Base-by-base conservation (phyloP, 2,329 filamentous ascomycete species). In the Nemania sp. region DNA sequence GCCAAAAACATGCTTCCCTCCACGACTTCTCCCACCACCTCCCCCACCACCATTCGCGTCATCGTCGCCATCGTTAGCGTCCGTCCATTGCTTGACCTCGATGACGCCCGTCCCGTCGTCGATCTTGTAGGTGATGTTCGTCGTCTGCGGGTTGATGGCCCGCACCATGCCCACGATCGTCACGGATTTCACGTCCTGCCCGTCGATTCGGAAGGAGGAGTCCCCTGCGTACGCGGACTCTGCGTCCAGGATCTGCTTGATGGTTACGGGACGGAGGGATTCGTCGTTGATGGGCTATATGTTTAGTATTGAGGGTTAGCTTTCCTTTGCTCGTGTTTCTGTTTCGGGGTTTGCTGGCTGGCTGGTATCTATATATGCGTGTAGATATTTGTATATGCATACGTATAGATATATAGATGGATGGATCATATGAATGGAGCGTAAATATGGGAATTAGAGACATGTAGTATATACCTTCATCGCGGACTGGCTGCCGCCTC, bases 31-130 rank as follows among this genome's bases (percentile, higher is more conserved):
- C n/a, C n/a, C 60, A 80, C 77, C 49, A 73, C 67, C 33, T 72
- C 69, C 44, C 20, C 20, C 12, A 36, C 26, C 30, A 80, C 77
- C 52, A 73, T 72, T 28, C 2, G 14, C 14, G 7, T n/a, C 37
- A 12, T 23, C 33, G 48, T 22, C 48, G 12, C 40, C 2, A 68
- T 80, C 80, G 67, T 84, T 82, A 61, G 80, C 74, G 73, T 93
- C 88, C 52, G 89, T 80, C 88, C 89, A 96, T 71, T 89, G 86
- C 77, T 94, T 95, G 62, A 91, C 92, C 73, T 99, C 95, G 65
- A 97, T 87, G 57, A 86, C 80, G 56, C 91, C 92, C 1, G 95
- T 99, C 70, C 94, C 94, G 73, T 99, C 94, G 74, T 99, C 94
- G 65, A 99, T 78, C 67, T 87, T 89, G 80, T 95, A 96, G 40